Evolutionary conservation across 768 basidiomycete species (phyloP).

Genomic region (Dacryopinax spathularia): DNA sequence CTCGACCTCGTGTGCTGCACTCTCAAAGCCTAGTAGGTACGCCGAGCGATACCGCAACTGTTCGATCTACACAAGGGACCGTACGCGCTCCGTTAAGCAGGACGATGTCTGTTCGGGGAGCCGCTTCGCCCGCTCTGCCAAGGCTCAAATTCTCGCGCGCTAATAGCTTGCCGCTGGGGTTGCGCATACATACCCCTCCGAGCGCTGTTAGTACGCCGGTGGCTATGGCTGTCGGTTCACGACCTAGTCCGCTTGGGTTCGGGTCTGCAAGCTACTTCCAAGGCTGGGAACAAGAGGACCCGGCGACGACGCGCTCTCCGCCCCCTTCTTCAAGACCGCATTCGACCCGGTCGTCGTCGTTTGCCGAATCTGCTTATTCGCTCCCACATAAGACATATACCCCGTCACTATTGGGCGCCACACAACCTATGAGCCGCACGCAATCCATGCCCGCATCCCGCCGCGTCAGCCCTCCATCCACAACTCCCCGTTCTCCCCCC

Average conservation of each 20-base stretch:
- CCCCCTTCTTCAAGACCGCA: no score
- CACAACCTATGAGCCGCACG: constrained; percentile 2
- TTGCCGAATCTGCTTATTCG: background rate
- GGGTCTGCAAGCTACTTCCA: background rate
- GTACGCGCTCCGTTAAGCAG: constrained; percentile 19
- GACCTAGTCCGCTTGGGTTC: background rate
- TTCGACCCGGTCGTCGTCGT: background rate
- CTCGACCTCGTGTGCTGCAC: constrained; percentile 72
- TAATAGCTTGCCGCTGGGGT: constrained; percentile 30
- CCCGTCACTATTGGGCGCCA: background rate
- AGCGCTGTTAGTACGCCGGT: background rate
- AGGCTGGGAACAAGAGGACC: background rate
- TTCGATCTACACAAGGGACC: constrained; percentile 11
- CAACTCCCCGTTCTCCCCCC: background rate
- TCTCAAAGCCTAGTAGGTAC: constrained; percentile 63
- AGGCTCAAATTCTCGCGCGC: constrained; percentile 37
- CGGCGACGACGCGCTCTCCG: background rate
- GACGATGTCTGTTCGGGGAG: constrained; percentile 19
- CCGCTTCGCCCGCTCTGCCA: constrained; percentile 38
- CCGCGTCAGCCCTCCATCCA: background rate
- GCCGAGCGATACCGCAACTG: constrained; percentile 24
- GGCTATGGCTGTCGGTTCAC: background rate
- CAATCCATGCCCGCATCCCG: background rate
- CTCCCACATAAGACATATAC: constrained; percentile 2
- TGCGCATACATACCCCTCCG: constrained; percentile 30